Conservation (phyloP, 108 stramenopile genomes). For the Pelagomonas calceolata region DNA sequence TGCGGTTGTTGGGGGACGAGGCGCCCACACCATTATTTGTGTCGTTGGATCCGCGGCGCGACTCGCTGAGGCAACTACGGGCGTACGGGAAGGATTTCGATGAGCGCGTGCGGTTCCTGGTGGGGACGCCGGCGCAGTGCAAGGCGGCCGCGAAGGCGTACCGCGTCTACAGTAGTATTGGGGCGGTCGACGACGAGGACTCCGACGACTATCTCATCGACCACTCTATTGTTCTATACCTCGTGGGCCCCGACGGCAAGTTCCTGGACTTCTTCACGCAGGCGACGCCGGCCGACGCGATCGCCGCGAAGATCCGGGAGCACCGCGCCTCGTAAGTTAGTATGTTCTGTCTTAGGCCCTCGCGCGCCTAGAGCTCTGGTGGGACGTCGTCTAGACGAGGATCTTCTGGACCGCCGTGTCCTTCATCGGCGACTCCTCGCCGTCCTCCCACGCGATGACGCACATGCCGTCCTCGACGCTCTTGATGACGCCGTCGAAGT, state of each 20-base stretch:
- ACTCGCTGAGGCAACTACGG: conserved; percentile 78
- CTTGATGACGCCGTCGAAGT: too few relatives aligned
- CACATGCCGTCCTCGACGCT: too few relatives aligned
- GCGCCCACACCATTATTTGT: conserved; percentile 86
- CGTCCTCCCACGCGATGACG: too few relatives aligned
- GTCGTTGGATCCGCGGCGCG: conserved; percentile 90
- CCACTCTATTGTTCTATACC: conserved; percentile 97
- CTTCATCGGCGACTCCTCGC: too few relatives aligned
- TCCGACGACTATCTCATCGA: conserved; percentile 98
- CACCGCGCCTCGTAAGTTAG: conserved; percentile 35
- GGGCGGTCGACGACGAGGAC: conserved; percentile 80
- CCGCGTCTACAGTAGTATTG: conserved; percentile 77
- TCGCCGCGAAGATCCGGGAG: conserved; percentile 75
- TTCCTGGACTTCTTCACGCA: conserved; percentile 97
- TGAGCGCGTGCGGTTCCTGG: conserved; percentile 69
- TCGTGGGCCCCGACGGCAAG: conserved; percentile 87
- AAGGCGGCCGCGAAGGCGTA: conserved; percentile 89
- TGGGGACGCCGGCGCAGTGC: conserved; percentile 87
- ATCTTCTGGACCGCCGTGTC: too few relatives aligned
- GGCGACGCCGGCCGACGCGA: conserved; percentile 75
- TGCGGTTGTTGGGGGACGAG: conserved; percentile 62
- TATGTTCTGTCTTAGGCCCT: neutral
- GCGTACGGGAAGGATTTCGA: conserved; percentile 93
- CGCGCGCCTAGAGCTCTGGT: too few relatives aligned
- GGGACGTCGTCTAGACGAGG: too few relatives aligned